phyloP scores from a whole-genome alignment of 768 basidiomycete species.

The Suillus clintonianus region DNA sequence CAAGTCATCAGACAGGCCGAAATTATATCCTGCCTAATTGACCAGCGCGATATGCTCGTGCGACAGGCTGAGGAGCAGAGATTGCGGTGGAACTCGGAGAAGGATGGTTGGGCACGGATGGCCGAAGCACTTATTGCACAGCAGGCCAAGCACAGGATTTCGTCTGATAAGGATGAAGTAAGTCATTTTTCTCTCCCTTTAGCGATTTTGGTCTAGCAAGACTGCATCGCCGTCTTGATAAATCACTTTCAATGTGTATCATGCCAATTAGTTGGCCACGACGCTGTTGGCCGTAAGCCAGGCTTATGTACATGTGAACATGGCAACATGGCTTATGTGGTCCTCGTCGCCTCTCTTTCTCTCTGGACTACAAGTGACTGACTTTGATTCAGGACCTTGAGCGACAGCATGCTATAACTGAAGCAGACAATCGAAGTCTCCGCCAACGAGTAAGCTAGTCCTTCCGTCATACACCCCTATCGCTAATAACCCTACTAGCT shows the following conservation, averaged over 20 bases:
- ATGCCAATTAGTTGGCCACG: too few relatives aligned
- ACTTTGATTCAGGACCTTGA: constrained; percentile 52
- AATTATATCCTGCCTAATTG: constrained; percentile 53
- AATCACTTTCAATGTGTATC: neutral
- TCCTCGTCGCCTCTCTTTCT: neutral
- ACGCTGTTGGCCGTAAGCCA: neutral
- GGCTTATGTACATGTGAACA: neutral
- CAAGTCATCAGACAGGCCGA: constrained; percentile 62
- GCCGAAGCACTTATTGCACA: constrained; percentile 65
- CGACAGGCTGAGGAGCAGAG: constrained; percentile 57
- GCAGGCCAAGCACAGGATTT: constrained; percentile 42
- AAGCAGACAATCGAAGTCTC: constrained; percentile 62
- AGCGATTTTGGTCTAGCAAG: constrained; percentile 1
- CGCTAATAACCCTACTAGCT: constrained; percentile 43
- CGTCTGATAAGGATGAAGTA: constrained; percentile 46
- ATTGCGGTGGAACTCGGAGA: constrained; percentile 62
- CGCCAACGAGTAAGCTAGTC: constrained; percentile 56
- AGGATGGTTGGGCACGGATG: constrained; percentile 63
- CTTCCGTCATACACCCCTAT: neutral
- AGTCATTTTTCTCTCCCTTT: constrained; percentile 14
- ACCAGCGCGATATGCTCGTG: constrained; percentile 61
- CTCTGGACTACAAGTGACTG: constrained; percentile 7
- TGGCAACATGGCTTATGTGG: neutral
- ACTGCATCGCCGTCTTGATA: neutral
- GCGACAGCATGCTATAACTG: constrained; percentile 47